These are phyloP conservation scores for Cajanus cajan DNA, from an alignment of 306 rosid genomes.

Conservation along the genomic window DNA sequence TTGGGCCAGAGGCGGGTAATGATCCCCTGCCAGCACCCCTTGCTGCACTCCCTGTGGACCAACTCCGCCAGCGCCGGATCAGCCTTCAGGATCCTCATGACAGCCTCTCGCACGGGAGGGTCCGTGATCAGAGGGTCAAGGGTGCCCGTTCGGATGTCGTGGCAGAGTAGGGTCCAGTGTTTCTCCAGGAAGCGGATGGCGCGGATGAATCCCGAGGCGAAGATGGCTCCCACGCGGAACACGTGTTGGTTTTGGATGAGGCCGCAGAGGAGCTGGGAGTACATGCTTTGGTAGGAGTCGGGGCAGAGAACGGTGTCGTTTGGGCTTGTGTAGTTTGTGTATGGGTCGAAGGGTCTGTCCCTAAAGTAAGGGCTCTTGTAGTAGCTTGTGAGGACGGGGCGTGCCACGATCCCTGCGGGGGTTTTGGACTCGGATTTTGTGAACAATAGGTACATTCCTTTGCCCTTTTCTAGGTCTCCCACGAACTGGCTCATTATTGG, in stretches of 20 bases:
- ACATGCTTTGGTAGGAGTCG: constrained; percentile 95
- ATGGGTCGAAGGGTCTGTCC: constrained; percentile 70
- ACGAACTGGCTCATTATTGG: constrained; percentile 80
- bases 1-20: constrained; percentile 82
- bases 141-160: constrained; percentile 68
- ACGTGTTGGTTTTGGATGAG: constrained; percentile 68
- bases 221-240: constrained; percentile 72
- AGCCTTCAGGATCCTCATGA: constrained; percentile 50
- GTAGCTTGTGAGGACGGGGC: constrained; percentile 79
- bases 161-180: constrained; percentile 60
- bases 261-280: constrained; percentile 79
- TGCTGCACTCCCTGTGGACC: constrained; percentile 55
- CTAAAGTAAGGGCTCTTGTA: constrained; percentile 76
- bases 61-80: constrained; percentile 63
- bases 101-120: constrained; percentile 48
- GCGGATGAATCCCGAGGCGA: constrained; percentile 82
- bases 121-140: constrained; percentile 50
- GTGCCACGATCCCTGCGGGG: constrained; percentile 68
- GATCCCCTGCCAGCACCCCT: constrained; percentile 70
- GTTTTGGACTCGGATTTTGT: constrained; percentile 77
- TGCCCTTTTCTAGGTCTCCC: constrained; percentile 66
- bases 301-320: constrained; percentile 73
- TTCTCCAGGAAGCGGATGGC: constrained; percentile 75
- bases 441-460: constrained; percentile 94
- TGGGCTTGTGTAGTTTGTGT: constrained; percentile 86